Evolutionary conservation across 305 asterid genomes (phyloP).

Genomic region (Plantago lanceolata): DNA sequence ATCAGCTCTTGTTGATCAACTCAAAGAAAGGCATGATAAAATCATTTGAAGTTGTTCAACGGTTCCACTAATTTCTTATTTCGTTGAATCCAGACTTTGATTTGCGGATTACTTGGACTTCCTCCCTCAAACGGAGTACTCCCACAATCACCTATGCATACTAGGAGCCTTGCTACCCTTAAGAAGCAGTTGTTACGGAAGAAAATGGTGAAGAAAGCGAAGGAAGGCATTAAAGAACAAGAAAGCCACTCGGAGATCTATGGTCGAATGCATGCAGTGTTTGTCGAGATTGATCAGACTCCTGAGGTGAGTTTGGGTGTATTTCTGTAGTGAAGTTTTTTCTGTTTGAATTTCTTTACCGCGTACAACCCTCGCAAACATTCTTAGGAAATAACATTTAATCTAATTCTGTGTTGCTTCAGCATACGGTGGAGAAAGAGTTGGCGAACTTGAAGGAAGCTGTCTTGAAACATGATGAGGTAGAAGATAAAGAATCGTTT

Average conservation of each 20-base stretch:
- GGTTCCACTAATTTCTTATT: not conserved
- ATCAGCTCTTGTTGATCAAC: too few species aligned
- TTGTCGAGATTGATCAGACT: slow-evolving; percentile 77
- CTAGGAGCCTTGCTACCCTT: slow-evolving; percentile 84
- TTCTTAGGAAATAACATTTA: slow-evolving; percentile 2
- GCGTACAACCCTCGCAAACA: not conserved
- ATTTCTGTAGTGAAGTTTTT: not conserved
- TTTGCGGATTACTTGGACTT: slow-evolving; percentile 86
- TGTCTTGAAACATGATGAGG: slow-evolving; percentile 63
- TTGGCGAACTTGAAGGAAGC: slow-evolving; percentile 72
- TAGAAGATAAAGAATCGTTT: slow-evolving; percentile 36
- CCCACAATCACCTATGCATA: slow-evolving; percentile 97
- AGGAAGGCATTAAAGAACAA: slow-evolving; percentile 62
- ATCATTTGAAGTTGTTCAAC: not conserved
- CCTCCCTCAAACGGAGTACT: slow-evolving; percentile 97
- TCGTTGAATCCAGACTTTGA: slow-evolving; percentile 54
- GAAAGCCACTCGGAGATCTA: slow-evolving; percentile 78
- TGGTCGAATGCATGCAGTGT: slow-evolving; percentile 76
- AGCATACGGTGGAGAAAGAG: slow-evolving; percentile 57
- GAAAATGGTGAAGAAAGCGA: slow-evolving; percentile 74
- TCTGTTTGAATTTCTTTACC: not conserved
- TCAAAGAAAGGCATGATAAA: too few species aligned
- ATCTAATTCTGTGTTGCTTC: slow-evolving; percentile 21
- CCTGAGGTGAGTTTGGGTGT: slow-evolving; percentile 39
- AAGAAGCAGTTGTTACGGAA: slow-evolving; percentile 71